Conservation (phyloP, 805 yeast genomes). For the Wickerhamomyces xylosicus region DNA sequence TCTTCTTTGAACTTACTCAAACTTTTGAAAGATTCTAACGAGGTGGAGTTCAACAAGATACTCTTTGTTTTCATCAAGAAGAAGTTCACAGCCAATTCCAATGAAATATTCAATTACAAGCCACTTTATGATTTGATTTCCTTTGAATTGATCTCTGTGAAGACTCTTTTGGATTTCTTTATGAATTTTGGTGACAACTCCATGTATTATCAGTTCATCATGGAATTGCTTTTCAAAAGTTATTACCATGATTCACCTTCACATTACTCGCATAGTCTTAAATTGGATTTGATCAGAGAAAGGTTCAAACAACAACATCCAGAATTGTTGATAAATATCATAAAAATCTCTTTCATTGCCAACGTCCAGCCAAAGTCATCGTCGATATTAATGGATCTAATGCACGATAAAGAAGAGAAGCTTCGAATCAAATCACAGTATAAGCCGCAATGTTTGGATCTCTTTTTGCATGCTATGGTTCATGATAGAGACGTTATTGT, state of each 20-base stretch:
- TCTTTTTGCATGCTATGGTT: background rate
- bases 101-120: constrained; percentile 25
- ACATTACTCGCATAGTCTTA: too few species aligned
- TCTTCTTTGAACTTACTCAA: constrained; percentile 11
- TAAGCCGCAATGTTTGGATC: background rate
- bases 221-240: constrained; percentile 16
- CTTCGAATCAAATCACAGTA: background rate
- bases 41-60: constrained; percentile 17
- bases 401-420: background rate
- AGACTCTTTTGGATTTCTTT: constrained; percentile 24
- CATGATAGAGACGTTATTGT: background rate
- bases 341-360: background rate
- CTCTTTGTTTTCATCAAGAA: constrained; percentile 19
- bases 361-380: too few species aligned
- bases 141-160: constrained; percentile 26
- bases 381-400: background rate
- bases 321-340: constrained; percentile 1
- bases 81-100: constrained; percentile 14
- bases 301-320: constrained; percentile 12
- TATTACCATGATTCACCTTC: constrained; percentile 9
- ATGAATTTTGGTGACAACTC: constrained; percentile 6
- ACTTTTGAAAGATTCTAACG: constrained; percentile 13
- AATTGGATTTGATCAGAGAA: constrained; percentile 13
- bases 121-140: constrained; percentile 27
- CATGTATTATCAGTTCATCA: constrained; percentile 10